Base-by-base conservation (phyloP, 768 basidiomycete species). In the Phylloporus arenicola region DNA sequence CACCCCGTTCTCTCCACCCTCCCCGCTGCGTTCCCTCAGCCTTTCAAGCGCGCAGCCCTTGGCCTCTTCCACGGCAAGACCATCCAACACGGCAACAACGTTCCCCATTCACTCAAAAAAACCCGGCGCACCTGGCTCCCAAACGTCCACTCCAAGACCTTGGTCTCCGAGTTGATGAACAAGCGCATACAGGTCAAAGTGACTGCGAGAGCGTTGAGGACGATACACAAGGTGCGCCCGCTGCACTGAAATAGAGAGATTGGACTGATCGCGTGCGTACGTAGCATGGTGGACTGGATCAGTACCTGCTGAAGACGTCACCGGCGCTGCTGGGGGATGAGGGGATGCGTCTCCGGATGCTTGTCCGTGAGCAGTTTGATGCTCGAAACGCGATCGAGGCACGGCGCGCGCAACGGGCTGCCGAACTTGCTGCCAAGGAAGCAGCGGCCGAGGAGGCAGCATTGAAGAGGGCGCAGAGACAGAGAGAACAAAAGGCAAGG, bases 111-210 rank as follows among this genome's bases (percentile, higher is more conserved):
- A 20, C 84, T 85, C 64, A 79, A 86, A 65, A 93, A 92, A 72
- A 92, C 92, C 22, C 83, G 87, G 44, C 76, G 92, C 35, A 79
- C 85, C 39, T 94, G 92, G 92, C 73, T 91, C 11, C 92, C 92
- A 31, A 94, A 94, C 68, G 77, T 92, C 20, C 90, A 92, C 57
- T 72, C 73, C 45, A 92, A 92, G 68, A 79, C 82, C 2, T 58
- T 92, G 40, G 77, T 72, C 55, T 91, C 87, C 12, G 83, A 86
- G 13, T 68, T 80, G 8, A 68, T 92, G 31, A 80, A 76, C 27
- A 66, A 75, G 45, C 71, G 71, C 39, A 61, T 94, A 5, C 73
- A 74, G 45, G 70, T 92, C 24, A 88, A 88, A 60, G 67, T 92
- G 46, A 88, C 90, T 1, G 81, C 86, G 25, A 70, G 85, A 24